phyloP scores from a whole-genome alignment of 495 filamentous ascomycete genomes.

The Penicillium mononematosum region DNA sequence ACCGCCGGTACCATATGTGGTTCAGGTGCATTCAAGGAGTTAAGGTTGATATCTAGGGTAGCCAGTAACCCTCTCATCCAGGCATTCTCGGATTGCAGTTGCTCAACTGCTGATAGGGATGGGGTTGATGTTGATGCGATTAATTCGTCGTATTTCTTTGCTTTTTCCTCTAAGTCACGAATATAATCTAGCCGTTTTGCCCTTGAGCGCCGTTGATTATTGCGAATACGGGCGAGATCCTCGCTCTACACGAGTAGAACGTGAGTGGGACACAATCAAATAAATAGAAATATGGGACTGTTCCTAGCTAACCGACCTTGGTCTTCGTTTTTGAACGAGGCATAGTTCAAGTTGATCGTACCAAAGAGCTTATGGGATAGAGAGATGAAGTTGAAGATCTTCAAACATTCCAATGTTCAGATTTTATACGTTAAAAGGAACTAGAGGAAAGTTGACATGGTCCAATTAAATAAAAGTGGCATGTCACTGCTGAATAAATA shows the following conservation, averaged over 20 bases:
- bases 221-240: conserved; percentile 17
- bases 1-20: not conserved
- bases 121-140: not conserved
- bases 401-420: too few species aligned
- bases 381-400: not conserved
- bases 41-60: not conserved
- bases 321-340: conserved; percentile 4
- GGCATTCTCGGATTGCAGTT: not conserved
- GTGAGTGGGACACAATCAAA: not conserved
- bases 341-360: not conserved
- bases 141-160: conserved; percentile 5
- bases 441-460: not conserved
- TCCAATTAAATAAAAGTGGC: conserved; percentile 10
- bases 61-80: conserved; percentile 2
- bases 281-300: not conserved
- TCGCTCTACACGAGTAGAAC: conserved; percentile 8
- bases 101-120: not conserved
- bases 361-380: not conserved
- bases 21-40: not conserved
- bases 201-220: conserved; percentile 19
- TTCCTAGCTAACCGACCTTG: not conserved
- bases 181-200: conserved; percentile 13
- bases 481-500: conserved; percentile 6
- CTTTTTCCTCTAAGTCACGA: conserved; percentile 14
- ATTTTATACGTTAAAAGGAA: too few species aligned